These are phyloP conservation scores for Citrus trifoliata DNA, from an alignment of 345 rosid species.

Conservation along the genomic window DNA sequence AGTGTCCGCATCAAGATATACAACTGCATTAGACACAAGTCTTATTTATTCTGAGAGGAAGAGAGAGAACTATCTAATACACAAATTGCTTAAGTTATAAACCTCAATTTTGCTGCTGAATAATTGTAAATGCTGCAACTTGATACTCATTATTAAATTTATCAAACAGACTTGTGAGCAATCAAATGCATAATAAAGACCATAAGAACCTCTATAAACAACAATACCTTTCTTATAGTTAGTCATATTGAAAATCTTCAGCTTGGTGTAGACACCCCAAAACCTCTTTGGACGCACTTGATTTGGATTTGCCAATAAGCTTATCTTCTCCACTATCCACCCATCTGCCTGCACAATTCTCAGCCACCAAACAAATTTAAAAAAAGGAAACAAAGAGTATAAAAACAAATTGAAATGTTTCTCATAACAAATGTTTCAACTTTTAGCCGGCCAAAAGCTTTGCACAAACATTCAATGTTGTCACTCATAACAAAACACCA, in stretches of 20 bases:
- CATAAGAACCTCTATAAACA: neutral
- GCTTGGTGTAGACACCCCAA: constrained; percentile 98
- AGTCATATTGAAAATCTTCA: constrained; percentile 90
- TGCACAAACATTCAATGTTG: neutral
- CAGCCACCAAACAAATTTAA: neutral
- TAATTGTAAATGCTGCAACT: neutral
- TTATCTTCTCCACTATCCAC: constrained; percentile 90
- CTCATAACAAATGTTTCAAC: neutral
- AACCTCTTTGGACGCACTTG: constrained; percentile 84
- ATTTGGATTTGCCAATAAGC: constrained; percentile 80
- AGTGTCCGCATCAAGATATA: constrained; percentile 96
- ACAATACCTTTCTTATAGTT: constrained; percentile 74
- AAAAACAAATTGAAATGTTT: neutral
- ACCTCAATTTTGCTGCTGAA: neutral
- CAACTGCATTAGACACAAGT: constrained; percentile 47
- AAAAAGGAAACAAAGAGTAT: neutral
- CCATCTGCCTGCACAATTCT: constrained; percentile 75
- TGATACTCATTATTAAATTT: neutral
- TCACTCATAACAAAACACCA: neutral
- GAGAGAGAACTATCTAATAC: neutral
- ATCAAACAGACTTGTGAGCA: neutral
- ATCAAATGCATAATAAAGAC: neutral
- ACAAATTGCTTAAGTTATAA: neutral
- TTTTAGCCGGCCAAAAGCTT: neutral
- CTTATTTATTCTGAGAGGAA: neutral